Evolutionary conservation across 768 basidiomycete genomes (phyloP).

Genomic region (Boletus rubropictus): DNA sequence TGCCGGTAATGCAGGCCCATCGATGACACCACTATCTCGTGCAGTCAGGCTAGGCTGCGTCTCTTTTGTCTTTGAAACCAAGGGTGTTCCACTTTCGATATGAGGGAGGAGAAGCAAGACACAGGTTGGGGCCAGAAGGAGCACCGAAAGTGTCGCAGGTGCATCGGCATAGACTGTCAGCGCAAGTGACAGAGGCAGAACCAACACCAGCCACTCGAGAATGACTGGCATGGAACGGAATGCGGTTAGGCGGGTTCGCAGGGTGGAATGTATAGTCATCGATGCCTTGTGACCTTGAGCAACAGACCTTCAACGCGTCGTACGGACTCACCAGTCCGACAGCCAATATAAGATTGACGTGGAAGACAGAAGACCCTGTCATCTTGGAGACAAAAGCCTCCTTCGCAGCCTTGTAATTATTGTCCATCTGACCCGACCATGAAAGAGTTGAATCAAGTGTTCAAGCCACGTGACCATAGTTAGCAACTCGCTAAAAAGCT

Average conservation of each 20-base stretch:
- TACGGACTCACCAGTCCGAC: conserved; percentile 52
- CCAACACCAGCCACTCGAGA: conserved; percentile 58
- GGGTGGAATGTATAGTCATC: conserved; percentile 60
- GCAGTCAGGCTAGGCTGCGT: not conserved
- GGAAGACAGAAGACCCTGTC: conserved; percentile 61
- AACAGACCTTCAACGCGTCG: not conserved
- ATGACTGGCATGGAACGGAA: conserved; percentile 35
- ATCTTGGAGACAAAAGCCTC: conserved; percentile 76
- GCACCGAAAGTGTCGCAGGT: conserved; percentile 46
- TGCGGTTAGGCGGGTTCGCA: conserved; percentile 44
- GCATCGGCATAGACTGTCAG: conserved; percentile 69
- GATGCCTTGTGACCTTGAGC: conserved; percentile 49
- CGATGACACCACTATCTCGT: not conserved
- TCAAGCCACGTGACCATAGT: conserved; percentile 13
- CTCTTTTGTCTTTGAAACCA: conserved; percentile 41
- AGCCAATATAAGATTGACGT: conserved; percentile 64
- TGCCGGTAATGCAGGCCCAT: not conserved
- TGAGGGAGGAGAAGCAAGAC: conserved; percentile 42
- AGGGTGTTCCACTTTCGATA: conserved; percentile 39
- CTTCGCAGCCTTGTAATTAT: conserved; percentile 67
- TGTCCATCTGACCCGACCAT: conserved; percentile 13
- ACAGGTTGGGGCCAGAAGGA: conserved; percentile 42
- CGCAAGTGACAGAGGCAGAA: conserved; percentile 73
- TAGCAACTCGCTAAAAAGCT: too few species aligned
- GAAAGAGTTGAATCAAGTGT: not conserved